Conservation (phyloP, 2,329 filamentous ascomycete genomes). For the Trichoderma polysporum region DNA sequence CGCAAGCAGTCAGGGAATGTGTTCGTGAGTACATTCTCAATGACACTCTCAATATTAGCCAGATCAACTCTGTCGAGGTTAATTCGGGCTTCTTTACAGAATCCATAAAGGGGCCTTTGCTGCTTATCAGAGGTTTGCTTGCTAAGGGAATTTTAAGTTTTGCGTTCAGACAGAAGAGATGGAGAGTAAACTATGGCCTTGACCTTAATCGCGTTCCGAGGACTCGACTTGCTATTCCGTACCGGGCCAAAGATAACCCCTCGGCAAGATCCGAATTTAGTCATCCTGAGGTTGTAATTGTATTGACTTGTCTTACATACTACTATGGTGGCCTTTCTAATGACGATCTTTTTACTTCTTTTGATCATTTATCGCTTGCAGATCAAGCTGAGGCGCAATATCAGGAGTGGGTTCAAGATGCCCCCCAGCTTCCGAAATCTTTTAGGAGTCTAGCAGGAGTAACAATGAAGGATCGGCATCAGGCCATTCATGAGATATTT, state of each 20-base stretch:
- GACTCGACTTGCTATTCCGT: conserved; percentile 57
- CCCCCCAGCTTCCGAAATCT: conserved; percentile 31
- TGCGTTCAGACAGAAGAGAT: conserved; percentile 56
- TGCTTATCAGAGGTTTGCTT: conserved; percentile 57
- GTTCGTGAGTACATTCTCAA: conserved; percentile 48
- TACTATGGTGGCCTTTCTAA: conserved; percentile 57
- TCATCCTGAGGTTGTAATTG: conserved; percentile 58
- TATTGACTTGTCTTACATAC: conserved; percentile 55
- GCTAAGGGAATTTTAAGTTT: conserved; percentile 55
- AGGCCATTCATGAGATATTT: conserved; percentile 51
- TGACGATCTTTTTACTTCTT: conserved; percentile 47
- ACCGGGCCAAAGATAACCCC: conserved; percentile 58
- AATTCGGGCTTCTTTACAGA: conserved; percentile 37
- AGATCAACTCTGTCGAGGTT: conserved; percentile 39
- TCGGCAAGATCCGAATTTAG: conserved; percentile 59
- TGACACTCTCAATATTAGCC: conserved; percentile 26
- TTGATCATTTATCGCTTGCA: conserved; percentile 48
- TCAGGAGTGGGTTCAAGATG: conserved; percentile 44
- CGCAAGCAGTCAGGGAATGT: conserved; percentile 30
- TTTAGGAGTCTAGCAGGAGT: conserved; percentile 50
- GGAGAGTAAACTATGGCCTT: conserved; percentile 64
- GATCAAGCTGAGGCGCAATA: conserved; percentile 57
- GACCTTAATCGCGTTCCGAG: conserved; percentile 41
- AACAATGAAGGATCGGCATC: conserved; percentile 55
- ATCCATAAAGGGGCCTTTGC: conserved; percentile 36